Conservation (phyloP, 768 basidiomycete genomes). For the Kwoniella pini region DNA sequence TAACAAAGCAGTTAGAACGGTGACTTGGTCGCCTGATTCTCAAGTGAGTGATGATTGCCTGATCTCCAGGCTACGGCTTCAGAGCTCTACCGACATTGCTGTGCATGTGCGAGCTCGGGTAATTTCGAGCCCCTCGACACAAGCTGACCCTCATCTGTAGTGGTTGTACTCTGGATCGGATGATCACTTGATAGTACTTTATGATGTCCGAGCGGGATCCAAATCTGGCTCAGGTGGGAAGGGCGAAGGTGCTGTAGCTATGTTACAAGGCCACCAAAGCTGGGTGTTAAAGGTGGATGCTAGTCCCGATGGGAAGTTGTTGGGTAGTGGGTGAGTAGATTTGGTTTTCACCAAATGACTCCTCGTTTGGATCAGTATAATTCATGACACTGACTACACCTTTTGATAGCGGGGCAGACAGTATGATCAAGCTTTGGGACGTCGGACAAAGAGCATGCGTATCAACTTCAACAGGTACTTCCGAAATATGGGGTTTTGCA, state of each 20-base stretch:
- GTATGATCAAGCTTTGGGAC: constrained; percentile 50
- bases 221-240: constrained; percentile 60
- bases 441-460: constrained; percentile 51
- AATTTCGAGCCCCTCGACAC: too few species aligned
- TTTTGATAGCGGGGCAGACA: constrained; percentile 47
- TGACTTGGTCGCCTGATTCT: constrained; percentile 87
- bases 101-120: too few species aligned
- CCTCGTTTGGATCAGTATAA: neutral
- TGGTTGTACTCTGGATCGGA: constrained; percentile 86
- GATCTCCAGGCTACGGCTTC: too few species aligned
- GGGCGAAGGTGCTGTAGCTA: constrained; percentile 78
- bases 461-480: constrained; percentile 32
- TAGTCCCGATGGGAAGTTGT: constrained; percentile 75
- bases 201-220: constrained; percentile 70
- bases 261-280: constrained; percentile 82
- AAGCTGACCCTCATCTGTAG: too few species aligned
- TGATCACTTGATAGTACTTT: constrained; percentile 84
- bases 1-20: constrained; percentile 81
- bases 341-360: too few species aligned
- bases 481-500: constrained; percentile 51
- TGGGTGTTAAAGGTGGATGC: constrained; percentile 86
- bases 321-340: constrained; percentile 77
- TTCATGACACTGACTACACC: neutral
- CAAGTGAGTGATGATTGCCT: constrained; percentile 60
- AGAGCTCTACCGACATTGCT: too few species aligned